phyloP scores from a whole-genome alignment of 2,329 filamentous ascomycete species.

The Pseudogymnoascus verrucosus region DNA sequence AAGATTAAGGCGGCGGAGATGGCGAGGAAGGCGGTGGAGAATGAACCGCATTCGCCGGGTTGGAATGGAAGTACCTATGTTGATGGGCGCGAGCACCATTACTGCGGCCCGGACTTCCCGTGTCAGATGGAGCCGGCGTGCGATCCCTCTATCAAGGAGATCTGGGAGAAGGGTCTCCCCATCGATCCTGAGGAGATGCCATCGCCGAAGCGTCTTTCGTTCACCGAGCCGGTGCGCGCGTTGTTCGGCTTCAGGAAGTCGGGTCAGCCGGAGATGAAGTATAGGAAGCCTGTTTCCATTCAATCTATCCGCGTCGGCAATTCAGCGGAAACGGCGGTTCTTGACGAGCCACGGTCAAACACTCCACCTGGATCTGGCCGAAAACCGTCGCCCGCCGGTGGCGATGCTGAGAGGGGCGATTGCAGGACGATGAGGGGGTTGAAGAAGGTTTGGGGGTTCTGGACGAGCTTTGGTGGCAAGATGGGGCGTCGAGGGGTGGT shows the following conservation, averaged over 20 bases:
- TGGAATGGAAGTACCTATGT: constrained; percentile 1
- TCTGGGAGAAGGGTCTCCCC: neutral
- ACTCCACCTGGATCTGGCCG: too few species aligned
- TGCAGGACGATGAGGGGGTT: neutral
- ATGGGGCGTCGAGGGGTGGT: neutral
- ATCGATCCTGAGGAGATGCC: neutral
- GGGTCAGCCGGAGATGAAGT: neutral
- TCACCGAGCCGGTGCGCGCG: neutral
- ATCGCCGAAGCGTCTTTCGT: neutral
- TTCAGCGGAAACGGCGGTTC: neutral
- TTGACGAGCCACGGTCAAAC: neutral
- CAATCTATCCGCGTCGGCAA: neutral
- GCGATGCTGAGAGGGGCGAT: neutral
- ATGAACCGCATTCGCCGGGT: neutral
- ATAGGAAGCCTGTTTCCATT: neutral
- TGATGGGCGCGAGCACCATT: neutral
- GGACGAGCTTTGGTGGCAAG: neutral
- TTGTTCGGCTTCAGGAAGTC: neutral
- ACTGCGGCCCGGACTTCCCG: neutral
- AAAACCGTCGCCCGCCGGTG: neutral
- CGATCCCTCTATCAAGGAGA: neutral
- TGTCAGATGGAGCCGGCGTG: neutral
- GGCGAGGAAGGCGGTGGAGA: neutral
- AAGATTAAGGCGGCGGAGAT: neutral
- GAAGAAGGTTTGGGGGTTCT: neutral